phyloP scores from a whole-genome alignment of 768 basidiomycete species.

The Lactifluus piperatus region DNA sequence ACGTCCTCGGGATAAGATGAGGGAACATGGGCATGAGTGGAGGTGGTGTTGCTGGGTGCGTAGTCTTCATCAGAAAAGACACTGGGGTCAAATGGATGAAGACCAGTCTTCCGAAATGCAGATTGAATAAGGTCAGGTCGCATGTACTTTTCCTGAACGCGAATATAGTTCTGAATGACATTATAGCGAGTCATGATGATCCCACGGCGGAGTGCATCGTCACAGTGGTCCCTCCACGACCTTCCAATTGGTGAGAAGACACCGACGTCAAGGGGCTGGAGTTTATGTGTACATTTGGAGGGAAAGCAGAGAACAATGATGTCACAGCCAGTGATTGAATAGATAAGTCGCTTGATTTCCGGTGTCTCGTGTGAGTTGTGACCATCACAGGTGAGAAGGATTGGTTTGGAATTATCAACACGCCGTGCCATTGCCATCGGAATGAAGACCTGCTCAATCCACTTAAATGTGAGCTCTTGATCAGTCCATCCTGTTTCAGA shows the following conservation, averaged over 20 bases:
- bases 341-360: too few species aligned
- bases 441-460: neutral
- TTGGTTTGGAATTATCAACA: neutral
- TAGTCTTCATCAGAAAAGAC: neutral
- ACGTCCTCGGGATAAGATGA: too few species aligned
- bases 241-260: too few species aligned
- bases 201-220: too few species aligned
- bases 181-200: neutral
- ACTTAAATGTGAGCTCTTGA: neutral
- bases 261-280: conserved; percentile 4
- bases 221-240: too few species aligned
- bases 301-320: neutral
- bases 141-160: neutral
- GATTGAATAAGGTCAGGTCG: neutral
- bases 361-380: neutral
- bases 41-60: neutral
- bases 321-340: too few species aligned
- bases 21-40: neutral
- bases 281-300: neutral
- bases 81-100: neutral
- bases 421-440: neutral
- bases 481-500: neutral
- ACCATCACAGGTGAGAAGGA: conserved; percentile 3
- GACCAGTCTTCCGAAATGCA: neutral
- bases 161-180: neutral